These are phyloP conservation scores for Xylariaceae sp. DNA, from an alignment of 2,329 filamentous ascomycete genomes.

Conservation along the genomic window DNA sequence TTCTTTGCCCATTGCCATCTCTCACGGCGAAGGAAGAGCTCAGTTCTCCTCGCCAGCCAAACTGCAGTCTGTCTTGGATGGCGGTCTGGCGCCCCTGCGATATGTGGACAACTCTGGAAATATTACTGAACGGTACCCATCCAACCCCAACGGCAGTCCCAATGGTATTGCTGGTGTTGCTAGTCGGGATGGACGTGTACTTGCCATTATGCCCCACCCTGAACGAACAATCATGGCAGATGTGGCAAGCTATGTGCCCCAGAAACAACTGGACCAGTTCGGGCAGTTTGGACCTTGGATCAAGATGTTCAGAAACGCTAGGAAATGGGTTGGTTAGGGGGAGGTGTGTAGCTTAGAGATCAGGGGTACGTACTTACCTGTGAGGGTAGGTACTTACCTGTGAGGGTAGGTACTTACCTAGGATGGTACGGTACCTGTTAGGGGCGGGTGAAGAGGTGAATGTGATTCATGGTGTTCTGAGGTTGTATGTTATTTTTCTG, in stretches of 20 bases:
- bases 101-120: conserved; percentile 79
- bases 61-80: conserved; percentile 51
- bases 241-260: conserved; percentile 68
- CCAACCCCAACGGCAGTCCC: conserved; percentile 83
- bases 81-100: conserved; percentile 68
- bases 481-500: conserved; percentile 6
- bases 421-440: not conserved
- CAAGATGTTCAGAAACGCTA: conserved; percentile 79
- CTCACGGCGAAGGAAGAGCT: conserved; percentile 87
- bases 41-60: conserved; percentile 54
- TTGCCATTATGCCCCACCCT: conserved; percentile 91
- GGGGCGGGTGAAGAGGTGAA: conserved; percentile 1
- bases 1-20: conserved; percentile 76
- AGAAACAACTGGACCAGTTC: conserved; percentile 56
- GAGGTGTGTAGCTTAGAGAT: not conserved
- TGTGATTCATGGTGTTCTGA: conserved; percentile 8
- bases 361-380: not conserved
- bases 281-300: conserved; percentile 82
- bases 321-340: conserved; percentile 71
- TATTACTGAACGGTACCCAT: conserved; percentile 78
- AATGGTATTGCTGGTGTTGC: conserved; percentile 71
- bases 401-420: not conserved
- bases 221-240: conserved; percentile 82
- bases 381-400: not conserved
- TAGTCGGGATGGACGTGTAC: conserved; percentile 61